Percentiles rank a stretch among this genome's conserved stretches.
These are phyloP conservation scores for Meyerozyma guilliermondii DNA, from an alignment of 1,139 yeast species.

Conservation along the genomic window DNA sequence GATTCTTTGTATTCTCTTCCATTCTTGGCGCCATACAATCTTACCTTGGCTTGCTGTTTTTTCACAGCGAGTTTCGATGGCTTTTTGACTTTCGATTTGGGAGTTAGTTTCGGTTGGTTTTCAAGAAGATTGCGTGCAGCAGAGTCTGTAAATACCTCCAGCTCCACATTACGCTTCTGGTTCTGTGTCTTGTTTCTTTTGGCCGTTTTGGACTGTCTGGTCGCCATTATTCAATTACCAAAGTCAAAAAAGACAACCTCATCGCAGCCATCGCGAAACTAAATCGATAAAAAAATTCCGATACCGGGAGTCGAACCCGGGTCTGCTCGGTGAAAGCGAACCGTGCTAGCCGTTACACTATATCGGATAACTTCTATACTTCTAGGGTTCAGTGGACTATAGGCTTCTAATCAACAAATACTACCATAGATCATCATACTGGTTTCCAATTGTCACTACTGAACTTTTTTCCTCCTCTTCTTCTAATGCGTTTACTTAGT, in stretches of 20 bases:
- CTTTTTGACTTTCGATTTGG: conserved; percentile 50
- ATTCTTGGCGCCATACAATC: conserved; percentile 68
- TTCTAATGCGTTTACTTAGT: no score
- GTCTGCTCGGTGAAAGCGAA: conserved; percentile 79
- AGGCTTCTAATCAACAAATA: no score
- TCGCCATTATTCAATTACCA: conserved; percentile 32
- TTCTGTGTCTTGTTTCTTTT: conserved; percentile 52
- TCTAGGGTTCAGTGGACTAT: no score
- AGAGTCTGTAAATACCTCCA: conserved; percentile 62
- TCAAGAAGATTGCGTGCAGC: conserved; percentile 62
- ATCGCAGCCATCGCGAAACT: neutral
- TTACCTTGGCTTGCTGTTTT: conserved; percentile 58
- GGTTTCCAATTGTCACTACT: no score
- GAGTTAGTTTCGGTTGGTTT: conserved; percentile 58
- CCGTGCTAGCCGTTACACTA: conserved; percentile 83
- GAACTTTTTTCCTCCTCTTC: no score
- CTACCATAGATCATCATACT: no score
- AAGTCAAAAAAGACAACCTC: neutral
- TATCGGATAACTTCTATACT: conserved; percentile 43
- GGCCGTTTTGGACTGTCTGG: conserved; percentile 54
- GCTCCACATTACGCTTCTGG: conserved; percentile 51
- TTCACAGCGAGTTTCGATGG: conserved; percentile 51
- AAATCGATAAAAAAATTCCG: conserved; percentile 39
- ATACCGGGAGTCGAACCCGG: conserved; percentile 84
- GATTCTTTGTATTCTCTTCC: conserved; percentile 67